A percentile compares a stretch with the other conserved stretches of the same genome.
phyloP scores from a whole-genome alignment of 768 basidiomycete genomes.

The Tylopilus subfusipes region DNA sequence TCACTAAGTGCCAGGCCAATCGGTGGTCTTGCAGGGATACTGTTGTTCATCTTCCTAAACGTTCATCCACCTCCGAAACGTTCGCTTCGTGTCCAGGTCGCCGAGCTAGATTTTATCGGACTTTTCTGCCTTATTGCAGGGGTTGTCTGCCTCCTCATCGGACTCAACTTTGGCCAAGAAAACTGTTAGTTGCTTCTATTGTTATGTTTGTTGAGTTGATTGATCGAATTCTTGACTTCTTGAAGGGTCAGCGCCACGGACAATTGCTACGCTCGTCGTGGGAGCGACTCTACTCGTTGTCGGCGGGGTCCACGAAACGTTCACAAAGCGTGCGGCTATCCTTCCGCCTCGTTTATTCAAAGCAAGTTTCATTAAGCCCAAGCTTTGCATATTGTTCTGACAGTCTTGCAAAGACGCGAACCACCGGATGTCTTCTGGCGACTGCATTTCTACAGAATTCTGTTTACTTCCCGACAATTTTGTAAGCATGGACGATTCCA shows the following conservation, averaged over 20 bases:
- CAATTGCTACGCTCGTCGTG: slow-evolving; percentile 53
- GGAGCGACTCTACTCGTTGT: slow-evolving; percentile 50
- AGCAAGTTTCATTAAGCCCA: slow-evolving; percentile 30
- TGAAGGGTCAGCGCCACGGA: slow-evolving; percentile 52
- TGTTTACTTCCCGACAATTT: slow-evolving; percentile 50
- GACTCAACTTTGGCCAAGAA: slow-evolving; percentile 66
- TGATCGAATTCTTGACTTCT: background rate
- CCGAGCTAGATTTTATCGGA: slow-evolving; percentile 69
- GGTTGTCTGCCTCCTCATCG: slow-evolving; percentile 61
- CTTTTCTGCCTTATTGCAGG: slow-evolving; percentile 60
- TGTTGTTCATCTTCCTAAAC: slow-evolving; percentile 71
- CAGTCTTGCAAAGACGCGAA: slow-evolving; percentile 51
- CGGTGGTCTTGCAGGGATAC: slow-evolving; percentile 54
- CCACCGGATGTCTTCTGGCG: slow-evolving; percentile 57
- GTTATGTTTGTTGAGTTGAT: background rate
- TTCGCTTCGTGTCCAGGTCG: slow-evolving; percentile 51
- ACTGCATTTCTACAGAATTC: slow-evolving; percentile 59
- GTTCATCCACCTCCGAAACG: slow-evolving; percentile 65
- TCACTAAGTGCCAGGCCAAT: slow-evolving; percentile 48
- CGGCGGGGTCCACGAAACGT: slow-evolving; percentile 53
- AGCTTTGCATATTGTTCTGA: background rate
- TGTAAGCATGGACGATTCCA: slow-evolving; percentile 6
- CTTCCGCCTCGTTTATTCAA: slow-evolving; percentile 75
- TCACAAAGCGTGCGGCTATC: slow-evolving; percentile 63
- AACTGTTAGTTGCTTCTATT: slow-evolving; percentile 46